Evolutionary conservation across 129 eudicot genomes (phyloP), one percentile per base, ranked within the genome.

Genomic region (Lactuca sativa): DNA sequence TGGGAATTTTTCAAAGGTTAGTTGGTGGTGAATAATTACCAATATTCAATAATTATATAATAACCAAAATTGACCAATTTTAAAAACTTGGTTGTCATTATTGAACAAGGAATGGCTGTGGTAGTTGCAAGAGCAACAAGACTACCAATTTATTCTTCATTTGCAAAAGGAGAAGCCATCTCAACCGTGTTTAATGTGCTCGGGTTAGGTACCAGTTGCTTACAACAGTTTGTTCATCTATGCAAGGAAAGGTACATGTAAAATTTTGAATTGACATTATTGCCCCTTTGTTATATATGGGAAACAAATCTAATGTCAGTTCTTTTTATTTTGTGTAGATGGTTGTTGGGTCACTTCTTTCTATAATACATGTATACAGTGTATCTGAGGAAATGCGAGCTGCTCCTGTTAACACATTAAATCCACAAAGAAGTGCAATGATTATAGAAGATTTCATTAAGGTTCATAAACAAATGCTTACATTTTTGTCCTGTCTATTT

Each of bases 121-220:
- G 93, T 86, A 71, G 93, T 89, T 52, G 93, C 93, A 41, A 83
- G 93, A 75, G 93, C 89, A 31, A 86, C 89, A 56, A 81, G 93
- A 66, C 70, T 83, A 78, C 89, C 89, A 18, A 18, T 86, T 6
- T 83, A 89, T 61, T 89, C 83, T 67, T 75, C 83, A 73, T 86
- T 83, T 67, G 93, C 93, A 56, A 86, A 86, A 81, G 89, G 93
- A 34, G 93, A 86, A 70, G 93, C 93, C 56, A 81, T 86, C 58
- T 86, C 93, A 41, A 83, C 93, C 21, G 81, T 86, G 64, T 86
- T 78, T 72, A 86, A 86, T 68, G 86, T 86, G 47, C 58, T 84
- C 43, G 89, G 93, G 25, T 33, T 86, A 4, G 93, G 93, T 64
- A n/a, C n/a, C n/a, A 84, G 62, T 73, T 86, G 69, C 89, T 87